Conservation (phyloP, 352 stramenopile species). For the Globisporangium carolinianum region DNA sequence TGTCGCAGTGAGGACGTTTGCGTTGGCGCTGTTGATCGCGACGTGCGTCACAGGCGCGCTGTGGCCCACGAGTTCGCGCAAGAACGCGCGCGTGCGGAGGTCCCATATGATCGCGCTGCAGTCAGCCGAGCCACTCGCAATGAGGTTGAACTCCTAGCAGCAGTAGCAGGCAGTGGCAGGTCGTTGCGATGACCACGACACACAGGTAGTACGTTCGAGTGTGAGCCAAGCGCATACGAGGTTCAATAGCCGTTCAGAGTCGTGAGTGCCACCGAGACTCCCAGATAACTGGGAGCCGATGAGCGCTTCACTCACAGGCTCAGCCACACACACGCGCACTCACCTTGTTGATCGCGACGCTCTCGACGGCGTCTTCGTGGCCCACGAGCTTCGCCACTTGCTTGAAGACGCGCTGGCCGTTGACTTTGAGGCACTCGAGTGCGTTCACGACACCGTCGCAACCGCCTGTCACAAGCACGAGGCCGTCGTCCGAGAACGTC, state of each 20-base stretch:
- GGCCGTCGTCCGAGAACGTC: constrained; percentile 49
- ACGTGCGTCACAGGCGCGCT: constrained; percentile 37
- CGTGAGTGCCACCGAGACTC: too few species aligned
- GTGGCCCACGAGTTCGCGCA: constrained; percentile 60
- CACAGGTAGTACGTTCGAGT: too few species aligned
- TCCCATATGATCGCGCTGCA: constrained; percentile 65
- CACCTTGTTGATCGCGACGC: constrained; percentile 66
- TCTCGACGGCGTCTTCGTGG: constrained; percentile 50
- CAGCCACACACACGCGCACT: neutral
- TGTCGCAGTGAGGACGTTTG: constrained; percentile 53
- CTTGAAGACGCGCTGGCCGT: constrained; percentile 56
- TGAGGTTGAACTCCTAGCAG: constrained; percentile 51
- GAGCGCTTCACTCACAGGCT: neutral
- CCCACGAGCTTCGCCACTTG: constrained; percentile 64
- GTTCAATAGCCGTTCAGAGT: too few species aligned
- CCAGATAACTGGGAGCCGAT: neutral
- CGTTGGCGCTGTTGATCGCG: constrained; percentile 61
- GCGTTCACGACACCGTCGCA: constrained; percentile 71
- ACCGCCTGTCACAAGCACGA: constrained; percentile 50
- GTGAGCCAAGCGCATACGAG: too few species aligned
- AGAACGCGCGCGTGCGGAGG: constrained; percentile 41
- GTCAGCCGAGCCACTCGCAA: constrained; percentile 54
- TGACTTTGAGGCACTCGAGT: constrained; percentile 52
- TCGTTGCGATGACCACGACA: neutral
- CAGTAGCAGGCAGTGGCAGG: neutral